phyloP scores from a whole-genome alignment of 2,329 filamentous ascomycete species.

The Hypoxylon sp. region DNA sequence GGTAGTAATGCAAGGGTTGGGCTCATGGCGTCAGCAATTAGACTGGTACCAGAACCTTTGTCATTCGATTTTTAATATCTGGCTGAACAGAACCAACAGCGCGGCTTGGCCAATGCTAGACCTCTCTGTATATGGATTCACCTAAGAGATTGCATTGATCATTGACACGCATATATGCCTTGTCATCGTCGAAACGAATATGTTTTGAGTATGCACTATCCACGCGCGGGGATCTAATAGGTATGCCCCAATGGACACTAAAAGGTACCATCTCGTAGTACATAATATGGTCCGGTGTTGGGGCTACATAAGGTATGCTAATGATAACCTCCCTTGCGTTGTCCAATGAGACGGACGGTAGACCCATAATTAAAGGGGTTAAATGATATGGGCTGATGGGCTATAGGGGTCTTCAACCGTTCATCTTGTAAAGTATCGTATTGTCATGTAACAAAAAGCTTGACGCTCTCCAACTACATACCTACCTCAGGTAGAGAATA shows the following conservation, averaged over 20 bases:
- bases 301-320: not conserved
- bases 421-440: not conserved
- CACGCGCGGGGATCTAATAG: not conserved
- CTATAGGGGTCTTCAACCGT: not conserved
- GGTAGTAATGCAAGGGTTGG: too few species aligned
- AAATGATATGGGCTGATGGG: not conserved
- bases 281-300: not conserved
- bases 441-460: too few species aligned
- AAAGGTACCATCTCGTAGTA: not conserved
- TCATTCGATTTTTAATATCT: too few species aligned
- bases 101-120: not conserved
- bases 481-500: not conserved
- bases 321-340: not conserved
- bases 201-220: not conserved
- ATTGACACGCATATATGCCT: not conserved
- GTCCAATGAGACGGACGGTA: not conserved
- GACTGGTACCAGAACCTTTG: not conserved
- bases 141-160: not conserved
- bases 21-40: constrained; percentile 16
- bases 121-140: too few species aligned
- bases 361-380: constrained; percentile 5
- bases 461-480: not conserved
- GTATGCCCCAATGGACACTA: not conserved
- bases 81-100: too few species aligned
- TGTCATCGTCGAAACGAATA: not conserved